phyloP scores from a whole-genome alignment of 2,329 filamentous ascomycete genomes.

The Fusarium liriodendri region DNA sequence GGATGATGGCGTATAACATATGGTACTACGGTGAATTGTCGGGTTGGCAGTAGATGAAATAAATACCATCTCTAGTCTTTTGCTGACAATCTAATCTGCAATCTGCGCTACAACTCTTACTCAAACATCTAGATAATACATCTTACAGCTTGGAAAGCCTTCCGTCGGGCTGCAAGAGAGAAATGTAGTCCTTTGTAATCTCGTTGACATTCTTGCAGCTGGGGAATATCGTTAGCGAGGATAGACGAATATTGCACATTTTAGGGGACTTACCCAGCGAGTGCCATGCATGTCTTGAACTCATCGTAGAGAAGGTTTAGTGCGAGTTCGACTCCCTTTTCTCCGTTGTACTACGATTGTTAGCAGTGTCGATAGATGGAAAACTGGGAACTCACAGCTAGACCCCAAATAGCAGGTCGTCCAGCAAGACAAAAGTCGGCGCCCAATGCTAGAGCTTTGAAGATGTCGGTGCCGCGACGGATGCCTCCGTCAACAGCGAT shows the following conservation, averaged over 20 bases:
- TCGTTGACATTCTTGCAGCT: slow-evolving; percentile 12
- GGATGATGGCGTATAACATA: not conserved
- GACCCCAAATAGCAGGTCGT: slow-evolving; percentile 22
- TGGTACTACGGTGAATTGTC: not conserved
- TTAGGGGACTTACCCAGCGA: slow-evolving; percentile 2
- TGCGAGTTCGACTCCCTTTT: slow-evolving; percentile 7
- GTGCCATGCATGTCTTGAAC: slow-evolving; percentile 20
- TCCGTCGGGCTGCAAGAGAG: slow-evolving; percentile 12
- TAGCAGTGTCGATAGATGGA: too few relatives aligned
- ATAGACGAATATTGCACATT: not conserved
- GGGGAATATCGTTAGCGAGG: not conserved
- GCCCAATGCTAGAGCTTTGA: slow-evolving; percentile 50
- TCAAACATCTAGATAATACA: not conserved
- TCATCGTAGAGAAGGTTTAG: slow-evolving; percentile 16
- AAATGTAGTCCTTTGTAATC: slow-evolving; percentile 17
- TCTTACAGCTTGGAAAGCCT: slow-evolving; percentile 7
- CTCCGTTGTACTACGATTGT: slow-evolving; percentile 6
- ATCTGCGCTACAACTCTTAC: not conserved
- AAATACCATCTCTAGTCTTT: not conserved
- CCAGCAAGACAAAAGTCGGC: slow-evolving; percentile 37
- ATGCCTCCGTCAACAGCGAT: slow-evolving; percentile 49
- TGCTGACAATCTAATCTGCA: not conserved
- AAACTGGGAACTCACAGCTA: slow-evolving; percentile 9
- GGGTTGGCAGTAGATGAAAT: not conserved
- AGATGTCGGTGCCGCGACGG: slow-evolving; percentile 49